phyloP scores from a whole-genome alignment of 768 basidiomycete species.

The Lactifluus echinatus region DNA sequence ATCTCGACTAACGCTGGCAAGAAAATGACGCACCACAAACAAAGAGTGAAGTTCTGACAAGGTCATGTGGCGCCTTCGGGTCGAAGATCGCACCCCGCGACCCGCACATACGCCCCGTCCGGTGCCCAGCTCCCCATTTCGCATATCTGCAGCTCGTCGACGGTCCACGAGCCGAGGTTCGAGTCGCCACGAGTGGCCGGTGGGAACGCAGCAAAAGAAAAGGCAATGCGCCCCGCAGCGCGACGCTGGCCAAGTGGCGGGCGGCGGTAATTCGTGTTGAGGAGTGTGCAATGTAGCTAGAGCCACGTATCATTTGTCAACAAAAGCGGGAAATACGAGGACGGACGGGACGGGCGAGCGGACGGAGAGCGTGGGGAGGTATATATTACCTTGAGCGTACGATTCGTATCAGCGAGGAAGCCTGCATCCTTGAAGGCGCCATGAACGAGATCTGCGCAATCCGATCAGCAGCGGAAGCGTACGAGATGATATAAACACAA shows the following conservation, averaged over 20 bases:
- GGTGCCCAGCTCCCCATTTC: slow-evolving; percentile 60
- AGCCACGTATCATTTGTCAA: background rate
- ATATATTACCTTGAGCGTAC: slow-evolving; percentile 34
- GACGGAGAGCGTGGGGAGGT: background rate
- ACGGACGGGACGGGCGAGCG: too few species aligned
- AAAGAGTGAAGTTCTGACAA: too few species aligned
- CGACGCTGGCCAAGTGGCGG: slow-evolving; percentile 20
- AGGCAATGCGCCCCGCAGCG: slow-evolving; percentile 28
- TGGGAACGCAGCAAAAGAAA: slow-evolving; percentile 29
- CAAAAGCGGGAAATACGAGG: background rate
- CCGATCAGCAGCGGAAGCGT: background rate
- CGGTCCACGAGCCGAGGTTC: slow-evolving; percentile 44
- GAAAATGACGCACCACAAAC: too few species aligned
- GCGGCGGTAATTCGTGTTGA: slow-evolving; percentile 31
- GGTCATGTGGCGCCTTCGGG: background rate
- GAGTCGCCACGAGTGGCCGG: slow-evolving; percentile 22
- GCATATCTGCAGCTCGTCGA: slow-evolving; percentile 56
- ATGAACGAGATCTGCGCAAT: slow-evolving; percentile 26
- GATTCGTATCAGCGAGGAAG: slow-evolving; percentile 26
- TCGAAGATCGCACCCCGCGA: slow-evolving; percentile 20
- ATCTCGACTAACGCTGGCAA: too few species aligned
- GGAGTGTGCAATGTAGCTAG: slow-evolving; percentile 33
- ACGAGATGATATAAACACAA: too few species aligned
- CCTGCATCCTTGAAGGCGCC: slow-evolving; percentile 27
- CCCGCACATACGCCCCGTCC: slow-evolving; percentile 50